phyloP scores from a whole-genome alignment of 2,329 filamentous ascomycete genomes.

The Trichoderma oligosporum region DNA sequence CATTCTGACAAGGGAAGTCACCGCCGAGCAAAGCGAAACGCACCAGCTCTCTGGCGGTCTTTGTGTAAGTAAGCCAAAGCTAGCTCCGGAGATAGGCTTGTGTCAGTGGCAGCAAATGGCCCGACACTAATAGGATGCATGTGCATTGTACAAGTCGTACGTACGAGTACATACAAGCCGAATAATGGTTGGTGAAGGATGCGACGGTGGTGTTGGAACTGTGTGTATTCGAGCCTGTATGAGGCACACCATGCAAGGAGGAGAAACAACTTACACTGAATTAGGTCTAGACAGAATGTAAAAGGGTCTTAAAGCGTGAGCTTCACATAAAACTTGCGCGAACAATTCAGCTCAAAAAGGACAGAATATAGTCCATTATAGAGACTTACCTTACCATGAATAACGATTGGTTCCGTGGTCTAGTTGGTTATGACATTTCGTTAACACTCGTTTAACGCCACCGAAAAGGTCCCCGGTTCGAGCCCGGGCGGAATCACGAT shows the following conservation, averaged over 20 bases:
- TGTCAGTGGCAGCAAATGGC: not conserved
- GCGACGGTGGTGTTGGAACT: no score
- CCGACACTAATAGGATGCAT: not conserved
- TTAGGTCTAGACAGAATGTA: no score
- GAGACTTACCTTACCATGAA: not conserved
- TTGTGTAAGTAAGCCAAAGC: not conserved
- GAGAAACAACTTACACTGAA: no score
- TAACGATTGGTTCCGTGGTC: slow-evolving; percentile 15
- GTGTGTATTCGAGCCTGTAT: no score
- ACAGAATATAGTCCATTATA: not conserved
- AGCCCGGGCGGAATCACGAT: slow-evolving; percentile 17
- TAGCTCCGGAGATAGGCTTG: not conserved
- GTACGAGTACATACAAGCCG: not conserved
- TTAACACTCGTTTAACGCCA: slow-evolving; percentile 16
- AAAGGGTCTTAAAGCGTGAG: no score
- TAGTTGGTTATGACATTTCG: slow-evolving; percentile 20
- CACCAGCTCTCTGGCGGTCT: not conserved
- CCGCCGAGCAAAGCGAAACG: not conserved
- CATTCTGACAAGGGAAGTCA: not conserved
- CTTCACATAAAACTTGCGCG: no score
- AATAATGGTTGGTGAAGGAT: not conserved
- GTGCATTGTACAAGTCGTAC: not conserved
- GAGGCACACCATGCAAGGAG: no score
- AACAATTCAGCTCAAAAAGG: no score
- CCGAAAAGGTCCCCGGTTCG: slow-evolving; percentile 20